Evolutionary conservation across 2,329 filamentous ascomycete species (phyloP), one percentile per base, ranked within the genome.

Genomic region (Hypoxylon sp.): DNA sequence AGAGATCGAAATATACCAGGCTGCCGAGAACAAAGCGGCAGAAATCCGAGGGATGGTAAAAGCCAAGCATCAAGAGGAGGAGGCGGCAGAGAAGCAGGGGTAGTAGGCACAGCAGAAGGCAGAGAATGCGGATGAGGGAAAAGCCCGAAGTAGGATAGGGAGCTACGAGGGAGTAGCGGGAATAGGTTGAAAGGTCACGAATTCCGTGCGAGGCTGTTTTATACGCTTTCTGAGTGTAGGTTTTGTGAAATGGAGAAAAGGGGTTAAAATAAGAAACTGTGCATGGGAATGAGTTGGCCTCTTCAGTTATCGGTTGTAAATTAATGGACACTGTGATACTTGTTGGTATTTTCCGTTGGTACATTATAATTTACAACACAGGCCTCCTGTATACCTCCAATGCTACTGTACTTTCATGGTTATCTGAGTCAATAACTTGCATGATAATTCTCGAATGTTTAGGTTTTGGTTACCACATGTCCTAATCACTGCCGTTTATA

Each of bases 1-100:
- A 67, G 64, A 70, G 32, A 67, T 53, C n/a, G 32, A 52, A 17
- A 11, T 52, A 14, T 36, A 51, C 43, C 57, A 70, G 14, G 58
- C 45, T 13, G 64, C 64, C 10, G 58, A 64, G 50, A 56, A 62
- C 3, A 61, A 30, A 14, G 63, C 52, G 3, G 67, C 65, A 1
- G 38, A 53, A 38, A 25, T 14, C n/a, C 48, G 38, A 19, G 36
- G 38, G 14, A 57, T 45, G 28, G 41, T 19, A 2, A 25, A 63
- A n/a, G 53, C 14, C 4, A 56, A 28, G n/a, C 19, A 11, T 13
- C 34, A 2, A 51, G 0, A 46, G 32, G n/a, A 21, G 3, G 28
- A 52, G 41, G 36, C 5, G 28, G 25, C 23, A 25, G 28, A 11
- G 2, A 38, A 50, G 28, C 30, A 19, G 19, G 13, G 13, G 28